Evolutionary conservation across 371 early-diverging fungal genomes (phyloP), one percentile per base, ranked within the genome.

Genomic region (Coemansia sp.): DNA sequence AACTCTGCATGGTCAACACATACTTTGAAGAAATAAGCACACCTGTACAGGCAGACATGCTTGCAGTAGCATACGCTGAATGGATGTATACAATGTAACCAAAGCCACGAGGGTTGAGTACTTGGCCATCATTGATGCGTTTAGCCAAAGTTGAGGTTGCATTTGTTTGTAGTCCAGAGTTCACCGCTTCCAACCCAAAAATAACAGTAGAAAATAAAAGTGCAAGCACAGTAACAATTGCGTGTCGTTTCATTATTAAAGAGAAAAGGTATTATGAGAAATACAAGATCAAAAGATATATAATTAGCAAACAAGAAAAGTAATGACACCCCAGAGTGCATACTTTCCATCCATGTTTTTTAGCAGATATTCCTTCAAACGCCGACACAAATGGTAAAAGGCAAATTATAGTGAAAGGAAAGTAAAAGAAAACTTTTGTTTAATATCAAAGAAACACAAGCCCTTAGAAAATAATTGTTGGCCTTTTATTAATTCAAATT

Each of bases 1-100:
- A 56, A 16, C 56, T 56, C 34, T 56, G 56, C 37, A 34, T 56
- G 27, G 56, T 56, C 34, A 56, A 37, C 16, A 56, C 56, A 31
- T 56, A 56, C 34, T 34, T 56, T 22, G 56, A 56, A 7, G 56
- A 56, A 56, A 56, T 24, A 34, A 56, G 56, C 18, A 56, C 34
- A 16, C 56, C 56, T 4, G 56, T 31, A n/a, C 56, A 56, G 7
- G 56, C 56, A 18, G 29, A 26, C 18, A 37, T n/a, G 10, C 34
- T 21, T 1, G 37, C 56, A 5, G 31, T 8, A 18, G 34, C 29
- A 31, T 26, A 18, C 1, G 14, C 34, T 21, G 56, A 34, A 16
- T 56, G n/a, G 18, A 56, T 56, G 18, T 31, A n/a, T 7, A 56
- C 56, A 34, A 56, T 56, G 34, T 56, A 56, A 21, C 34, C 56